These are phyloP conservation scores for Fusarium luffae DNA, from an alignment of 2,329 filamentous ascomycete genomes.

Conservation along the genomic window DNA sequence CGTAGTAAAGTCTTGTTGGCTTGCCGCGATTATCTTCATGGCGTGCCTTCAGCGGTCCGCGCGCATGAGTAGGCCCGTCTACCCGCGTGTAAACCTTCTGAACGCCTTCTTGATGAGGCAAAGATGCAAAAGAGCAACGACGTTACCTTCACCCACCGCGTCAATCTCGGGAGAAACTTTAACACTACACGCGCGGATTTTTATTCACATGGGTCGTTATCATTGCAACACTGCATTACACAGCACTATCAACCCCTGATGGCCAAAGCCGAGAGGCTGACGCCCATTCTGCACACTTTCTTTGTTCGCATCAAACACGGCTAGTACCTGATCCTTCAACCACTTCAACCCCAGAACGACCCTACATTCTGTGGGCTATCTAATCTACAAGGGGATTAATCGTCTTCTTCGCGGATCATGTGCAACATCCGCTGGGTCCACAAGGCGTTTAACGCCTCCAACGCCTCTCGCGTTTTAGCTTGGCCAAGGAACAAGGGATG, in stretches of 20 bases:
- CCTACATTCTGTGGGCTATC: slow-evolving; percentile 35
- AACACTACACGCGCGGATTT: slow-evolving; percentile 27
- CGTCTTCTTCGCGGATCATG: slow-evolving; percentile 45
- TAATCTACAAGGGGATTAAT: slow-evolving; percentile 45
- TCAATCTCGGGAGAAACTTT: slow-evolving; percentile 14
- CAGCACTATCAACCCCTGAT: neutral
- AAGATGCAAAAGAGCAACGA: slow-evolving; percentile 9
- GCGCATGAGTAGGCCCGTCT: slow-evolving; percentile 40
- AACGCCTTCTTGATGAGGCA: slow-evolving; percentile 11
- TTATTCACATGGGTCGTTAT: slow-evolving; percentile 6
- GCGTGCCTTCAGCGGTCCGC: slow-evolving; percentile 35
- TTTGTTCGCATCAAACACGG: slow-evolving; percentile 13
- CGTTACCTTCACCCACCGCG: slow-evolving; percentile 24
- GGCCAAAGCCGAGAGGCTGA: slow-evolving; percentile 6
- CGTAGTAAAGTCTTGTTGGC: slow-evolving; percentile 29
- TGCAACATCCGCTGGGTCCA: slow-evolving; percentile 48
- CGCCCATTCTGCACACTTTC: slow-evolving; percentile 14
- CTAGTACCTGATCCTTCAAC: slow-evolving; percentile 34
- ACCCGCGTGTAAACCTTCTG: slow-evolving; percentile 29
- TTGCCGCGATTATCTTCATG: slow-evolving; percentile 26
- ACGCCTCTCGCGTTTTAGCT: slow-evolving; percentile 44
- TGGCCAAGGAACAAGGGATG: slow-evolving; percentile 34
- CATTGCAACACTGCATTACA: neutral
- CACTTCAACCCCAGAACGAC: slow-evolving; percentile 26
- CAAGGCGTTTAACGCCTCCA: slow-evolving; percentile 48